Base-by-base conservation (phyloP, 345 rosid species). In the Populus euphratica region DNA sequence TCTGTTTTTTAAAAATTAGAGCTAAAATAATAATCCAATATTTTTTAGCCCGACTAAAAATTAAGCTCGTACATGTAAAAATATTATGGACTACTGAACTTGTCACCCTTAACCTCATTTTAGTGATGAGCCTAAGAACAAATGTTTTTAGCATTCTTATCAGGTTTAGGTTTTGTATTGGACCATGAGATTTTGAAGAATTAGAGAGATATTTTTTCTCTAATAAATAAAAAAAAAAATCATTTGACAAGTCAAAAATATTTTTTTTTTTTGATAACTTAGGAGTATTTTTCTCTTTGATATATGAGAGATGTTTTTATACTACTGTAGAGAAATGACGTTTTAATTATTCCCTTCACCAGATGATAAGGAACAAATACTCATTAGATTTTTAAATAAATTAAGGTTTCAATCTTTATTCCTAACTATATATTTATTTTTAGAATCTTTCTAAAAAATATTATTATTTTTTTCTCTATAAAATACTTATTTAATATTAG, bases 41-140 rank as follows among this genome's bases (percentile, higher is more conserved):
- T 33, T 4, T 0, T 33, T 0, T 0, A 0, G 31, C 0, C 5
- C 5, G 0, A 0, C 0, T 0, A 4, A 33, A 4, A 33, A 4
- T 4, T 33, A 3, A 33, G 0, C 5, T 0, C 0, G 0, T 3
- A 33, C 5, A 33, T 33, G 4, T 3, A 33, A 0, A 33, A 0
- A 4, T 33, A 1, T 33, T 33, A 0, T 33, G 5, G 2, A 29
- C 0, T 1, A 0, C 31, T 29, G 2, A 29, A 29, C 31, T 1
- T 29, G 31, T 29, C 2, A 29, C 2, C 1, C 31, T 29, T 2
- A 2, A 2, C 0, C 2, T 29, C 2, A 1, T 1, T 29, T 29
- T 1, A 29, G 2, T 3, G 2, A 31, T 31, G 2, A 31, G 36
- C 5, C 0, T 5, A 4, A 0, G 0, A 0, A 33, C 0, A 33